These are phyloP conservation scores for Globisporangium alternatum DNA, from an alignment of 352 stramenopile species.

Conservation along the genomic window DNA sequence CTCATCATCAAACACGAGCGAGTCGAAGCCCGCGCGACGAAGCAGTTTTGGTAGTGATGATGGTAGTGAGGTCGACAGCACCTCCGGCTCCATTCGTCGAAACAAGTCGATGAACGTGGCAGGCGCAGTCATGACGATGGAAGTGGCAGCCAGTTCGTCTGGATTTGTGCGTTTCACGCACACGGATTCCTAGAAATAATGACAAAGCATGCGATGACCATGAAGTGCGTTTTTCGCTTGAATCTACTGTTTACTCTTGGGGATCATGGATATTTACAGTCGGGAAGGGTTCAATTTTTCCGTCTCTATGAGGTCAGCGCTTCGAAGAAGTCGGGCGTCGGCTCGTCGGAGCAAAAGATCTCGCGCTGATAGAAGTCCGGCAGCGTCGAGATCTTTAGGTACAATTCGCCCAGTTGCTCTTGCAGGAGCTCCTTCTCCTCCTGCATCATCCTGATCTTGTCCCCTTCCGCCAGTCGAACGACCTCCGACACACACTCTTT, in stretches of 20 bases:
- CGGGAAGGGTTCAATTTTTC: not conserved
- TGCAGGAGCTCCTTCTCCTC: slow-evolving; percentile 76
- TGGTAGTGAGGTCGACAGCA: not conserved
- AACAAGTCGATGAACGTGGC: slow-evolving; percentile 81
- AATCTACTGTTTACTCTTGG: not conserved
- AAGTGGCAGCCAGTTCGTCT: slow-evolving; percentile 26
- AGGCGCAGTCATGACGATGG: slow-evolving; percentile 82
- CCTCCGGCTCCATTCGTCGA: slow-evolving; percentile 38
- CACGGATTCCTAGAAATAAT: slow-evolving; percentile 31
- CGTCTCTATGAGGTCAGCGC: slow-evolving; percentile 43
- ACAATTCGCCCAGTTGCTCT: slow-evolving; percentile 64
- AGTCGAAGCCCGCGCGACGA: slow-evolving; percentile 2
- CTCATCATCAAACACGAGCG: slow-evolving; percentile 11
- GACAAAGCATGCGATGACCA: not conserved
- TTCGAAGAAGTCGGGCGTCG: slow-evolving; percentile 77
- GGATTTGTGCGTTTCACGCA: slow-evolving; percentile 37
- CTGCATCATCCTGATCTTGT: slow-evolving; percentile 51
- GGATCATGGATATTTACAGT: not conserved
- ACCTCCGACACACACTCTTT: slow-evolving; percentile 58
- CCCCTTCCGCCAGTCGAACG: slow-evolving; percentile 44
- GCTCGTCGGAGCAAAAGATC: slow-evolving; percentile 80
- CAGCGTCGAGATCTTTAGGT: slow-evolving; percentile 80
- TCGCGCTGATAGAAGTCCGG: slow-evolving; percentile 85
- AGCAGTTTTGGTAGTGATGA: slow-evolving; percentile 20
- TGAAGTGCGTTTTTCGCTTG: not conserved